phyloP scores from a whole-genome alignment of 352 stramenopile species.

The Phytophthora sp. region DNA sequence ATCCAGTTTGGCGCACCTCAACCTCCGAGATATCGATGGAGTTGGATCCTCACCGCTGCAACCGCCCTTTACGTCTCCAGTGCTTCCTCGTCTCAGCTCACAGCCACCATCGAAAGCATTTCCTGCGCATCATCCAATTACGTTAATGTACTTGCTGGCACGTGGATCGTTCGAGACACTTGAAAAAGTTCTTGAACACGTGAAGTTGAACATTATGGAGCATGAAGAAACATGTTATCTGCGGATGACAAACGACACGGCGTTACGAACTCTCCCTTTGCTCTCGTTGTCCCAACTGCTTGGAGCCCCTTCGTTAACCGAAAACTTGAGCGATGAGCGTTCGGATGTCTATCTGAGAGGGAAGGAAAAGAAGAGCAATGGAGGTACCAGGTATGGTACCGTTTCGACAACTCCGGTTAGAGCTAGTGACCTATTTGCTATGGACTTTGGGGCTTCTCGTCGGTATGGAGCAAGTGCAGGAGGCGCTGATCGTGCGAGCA shows the following conservation, averaged over 20 bases:
- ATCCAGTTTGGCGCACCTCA: constrained; percentile 60
- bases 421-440: constrained; percentile 78
- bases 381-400: constrained; percentile 8
- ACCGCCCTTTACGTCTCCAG: constrained; percentile 13
- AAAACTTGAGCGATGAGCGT: constrained; percentile 46
- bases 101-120: constrained; percentile 30
- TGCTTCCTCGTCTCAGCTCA: constrained; percentile 7
- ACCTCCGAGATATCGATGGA: constrained; percentile 58
- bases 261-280: constrained; percentile 56
- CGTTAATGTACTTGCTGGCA: constrained; percentile 73
- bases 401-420: constrained; percentile 42
- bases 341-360: constrained; percentile 51
- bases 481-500: constrained; percentile 55
- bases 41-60: constrained; percentile 20
- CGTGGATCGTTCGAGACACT: constrained; percentile 71
- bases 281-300: constrained; percentile 62
- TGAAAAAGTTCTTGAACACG: constrained; percentile 57
- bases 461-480: constrained; percentile 29
- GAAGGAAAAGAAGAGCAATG: constrained; percentile 28
- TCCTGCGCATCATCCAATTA: constrained; percentile 63
- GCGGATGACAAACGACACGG: constrained; percentile 65
- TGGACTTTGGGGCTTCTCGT: constrained; percentile 53
- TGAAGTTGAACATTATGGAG: constrained; percentile 60
- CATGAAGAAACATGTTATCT: constrained; percentile 84
- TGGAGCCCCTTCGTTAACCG: constrained; percentile 20